Evolutionary conservation across 805 yeast species (phyloP).

Genomic region (Candida krabiensis): DNA sequence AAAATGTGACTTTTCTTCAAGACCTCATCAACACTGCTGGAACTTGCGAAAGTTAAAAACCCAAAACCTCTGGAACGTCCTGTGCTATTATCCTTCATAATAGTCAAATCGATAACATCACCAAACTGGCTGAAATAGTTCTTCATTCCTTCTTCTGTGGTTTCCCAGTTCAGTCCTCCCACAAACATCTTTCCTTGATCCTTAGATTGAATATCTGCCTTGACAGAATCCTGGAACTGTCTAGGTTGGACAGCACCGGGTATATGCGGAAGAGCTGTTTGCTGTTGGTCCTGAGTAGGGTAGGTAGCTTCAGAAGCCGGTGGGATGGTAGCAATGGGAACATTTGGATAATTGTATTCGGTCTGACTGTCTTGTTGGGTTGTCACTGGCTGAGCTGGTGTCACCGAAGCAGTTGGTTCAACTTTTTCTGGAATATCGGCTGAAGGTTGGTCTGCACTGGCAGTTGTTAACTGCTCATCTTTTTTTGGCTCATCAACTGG

Average conservation of each 20-base stretch:
- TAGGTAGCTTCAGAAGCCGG: constrained; percentile 22
- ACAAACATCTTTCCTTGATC: constrained; percentile 91
- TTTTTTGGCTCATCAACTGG: constrained; percentile 12
- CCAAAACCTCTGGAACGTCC: constrained; percentile 96
- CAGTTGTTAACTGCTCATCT: constrained; percentile 1
- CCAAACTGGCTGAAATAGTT: constrained; percentile 88
- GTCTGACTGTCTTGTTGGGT: too few relatives aligned
- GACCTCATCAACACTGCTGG: constrained; percentile 84
- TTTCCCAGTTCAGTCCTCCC: constrained; percentile 98
- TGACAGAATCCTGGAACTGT: constrained; percentile 32
- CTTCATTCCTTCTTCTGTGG: constrained; percentile 82
- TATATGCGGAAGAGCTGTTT: constrained; percentile 3
- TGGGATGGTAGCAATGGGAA: constrained; percentile 11
- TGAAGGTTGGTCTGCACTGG: constrained; percentile 5
- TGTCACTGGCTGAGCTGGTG: constrained; percentile 14
- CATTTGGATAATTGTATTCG: constrained; percentile 10
- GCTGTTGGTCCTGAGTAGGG: constrained; percentile 13
- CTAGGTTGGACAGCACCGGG: constrained; percentile 14
- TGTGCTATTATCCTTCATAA: constrained; percentile 85
- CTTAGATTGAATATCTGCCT: constrained; percentile 51
- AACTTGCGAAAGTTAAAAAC: constrained; percentile 79
- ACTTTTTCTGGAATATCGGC: constrained; percentile 6
- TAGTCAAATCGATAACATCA: constrained; percentile 81
- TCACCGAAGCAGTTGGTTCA: constrained; percentile 8
- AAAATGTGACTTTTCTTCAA: constrained; percentile 81